Base-by-base conservation (phyloP, 1,284 basidiomycete species). In the Apiotrichum laibachii region DNA sequence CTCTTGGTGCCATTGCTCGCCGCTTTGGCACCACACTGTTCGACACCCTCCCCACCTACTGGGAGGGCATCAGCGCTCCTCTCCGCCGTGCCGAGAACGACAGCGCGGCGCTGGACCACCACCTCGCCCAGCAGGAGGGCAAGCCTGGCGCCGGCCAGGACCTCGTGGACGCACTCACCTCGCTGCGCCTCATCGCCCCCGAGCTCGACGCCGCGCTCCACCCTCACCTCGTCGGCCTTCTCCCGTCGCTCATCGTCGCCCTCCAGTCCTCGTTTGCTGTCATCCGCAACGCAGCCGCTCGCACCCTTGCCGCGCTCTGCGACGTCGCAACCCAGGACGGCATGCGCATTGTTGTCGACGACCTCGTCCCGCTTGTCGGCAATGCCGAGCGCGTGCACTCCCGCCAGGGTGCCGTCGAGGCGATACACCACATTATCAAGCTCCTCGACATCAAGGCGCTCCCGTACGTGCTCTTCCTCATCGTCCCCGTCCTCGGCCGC, bases 381-480 rank as follows among this genome's bases (percentile, higher is more conserved):
- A 94, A 98, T 77, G 84, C 90, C 1, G 76, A 87, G 33, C 82
- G 85, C n/a, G 79, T 91, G 43, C 79, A 84, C 21, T 89, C 94
- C 63, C 83, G 96, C 46, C 92, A 96, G 76, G 96, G 96, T 18
- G 86, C 89, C 0, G 87, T 89, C 8, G 96, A 99, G 77, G 80
- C 92, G 35, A 85, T 97, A 44, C 92, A 91, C 74, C 90, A 93
- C 93, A 88, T 98, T 60, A 90, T 99, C 47, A 88, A 93, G 70
- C 84, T 85, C 61, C 85, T 99, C 49, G 94, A 98, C 69, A 86
- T 97, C 78, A 95, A 95, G 76, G 88, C 94, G 18, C 80, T 99
- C 50, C 95, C 96, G 7, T 99, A 99, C 74, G 90, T 99, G 22
- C 89, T 99, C 65, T 99, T 99, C 80, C 83, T 99, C 76, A 86